phyloP scores from a whole-genome alignment of 1,139 yeast genomes.

The Suzukiozyma palmioleophila region DNA sequence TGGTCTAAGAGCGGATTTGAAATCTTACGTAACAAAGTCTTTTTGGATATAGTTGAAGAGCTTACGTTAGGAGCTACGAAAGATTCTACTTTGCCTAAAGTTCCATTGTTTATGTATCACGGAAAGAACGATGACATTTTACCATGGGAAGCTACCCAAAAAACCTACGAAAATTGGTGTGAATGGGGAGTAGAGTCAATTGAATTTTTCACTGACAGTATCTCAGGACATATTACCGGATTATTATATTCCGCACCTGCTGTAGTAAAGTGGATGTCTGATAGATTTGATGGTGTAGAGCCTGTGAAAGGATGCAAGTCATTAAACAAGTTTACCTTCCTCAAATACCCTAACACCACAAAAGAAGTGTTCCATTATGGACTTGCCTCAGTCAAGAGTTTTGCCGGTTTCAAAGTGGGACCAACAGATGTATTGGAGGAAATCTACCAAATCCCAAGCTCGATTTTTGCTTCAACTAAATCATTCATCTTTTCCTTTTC shows the following conservation, averaged over 20 bases:
- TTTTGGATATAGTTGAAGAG: constrained; percentile 8
- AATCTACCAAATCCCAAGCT: background rate
- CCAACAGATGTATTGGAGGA: background rate
- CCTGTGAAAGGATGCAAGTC: constrained; percentile 4
- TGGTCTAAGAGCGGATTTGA: constrained; percentile 1
- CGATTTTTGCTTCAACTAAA: background rate
- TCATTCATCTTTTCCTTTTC: background rate
- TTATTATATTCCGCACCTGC: constrained; percentile 1
- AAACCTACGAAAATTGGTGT: constrained; percentile 19
- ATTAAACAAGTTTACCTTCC: constrained; percentile 1
- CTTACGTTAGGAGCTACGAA: constrained; percentile 10
- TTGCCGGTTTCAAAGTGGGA: constrained; percentile 1
- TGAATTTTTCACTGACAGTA: constrained; percentile 5
- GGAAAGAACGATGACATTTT: constrained; percentile 21
- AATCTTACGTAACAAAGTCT: constrained; percentile 3
- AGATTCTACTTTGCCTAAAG: constrained; percentile 14
- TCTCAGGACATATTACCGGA: constrained; percentile 3
- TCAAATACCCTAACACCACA: constrained; percentile 1
- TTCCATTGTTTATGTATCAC: constrained; percentile 25
- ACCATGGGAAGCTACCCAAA: constrained; percentile 15
- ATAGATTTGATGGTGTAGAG: constrained; percentile 2
- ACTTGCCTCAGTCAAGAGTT: background rate
- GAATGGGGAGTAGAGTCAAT: constrained; percentile 9
- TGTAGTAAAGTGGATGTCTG: constrained; percentile 2
- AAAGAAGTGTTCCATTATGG: background rate